phyloP scores from a whole-genome alignment of 306 rosid genomes.

The Begonia loranthoides region DNA sequence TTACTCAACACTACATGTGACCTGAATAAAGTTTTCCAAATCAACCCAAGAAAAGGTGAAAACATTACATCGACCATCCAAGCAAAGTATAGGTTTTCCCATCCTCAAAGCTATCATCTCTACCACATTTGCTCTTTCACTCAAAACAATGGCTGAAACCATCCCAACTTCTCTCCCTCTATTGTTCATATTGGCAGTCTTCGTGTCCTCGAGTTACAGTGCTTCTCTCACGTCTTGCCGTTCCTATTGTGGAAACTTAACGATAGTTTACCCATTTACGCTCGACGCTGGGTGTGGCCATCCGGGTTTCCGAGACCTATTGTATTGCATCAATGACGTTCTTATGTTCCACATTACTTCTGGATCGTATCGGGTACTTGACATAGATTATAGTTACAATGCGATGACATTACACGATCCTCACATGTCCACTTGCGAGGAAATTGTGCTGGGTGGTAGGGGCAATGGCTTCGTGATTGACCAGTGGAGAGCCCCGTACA shows the following conservation, averaged over 20 bases:
- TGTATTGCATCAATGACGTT: constrained; percentile 75
- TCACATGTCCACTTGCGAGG: constrained; percentile 77
- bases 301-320: constrained; percentile 82
- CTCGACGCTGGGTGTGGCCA: constrained; percentile 84
- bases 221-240: constrained; percentile 30
- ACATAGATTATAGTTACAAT: constrained; percentile 85
- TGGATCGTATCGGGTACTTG: constrained; percentile 77
- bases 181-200: constrained; percentile 12
- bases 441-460: constrained; percentile 43
- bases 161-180: constrained; percentile 18
- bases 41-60: constrained; percentile 11
- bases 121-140: constrained; percentile 7
- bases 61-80: constrained; percentile 9
- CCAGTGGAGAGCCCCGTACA: constrained; percentile 67
- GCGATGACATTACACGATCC: constrained; percentile 84
- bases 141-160: constrained; percentile 25
- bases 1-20: constrained; percentile 39
- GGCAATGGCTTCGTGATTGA: constrained; percentile 78
- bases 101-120: constrained; percentile 3
- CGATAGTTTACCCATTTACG: constrained; percentile 79
- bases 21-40: constrained; percentile 29
- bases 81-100: constrained; percentile 31
- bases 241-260: constrained; percentile 83
- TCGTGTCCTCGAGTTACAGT: constrained; percentile 5
- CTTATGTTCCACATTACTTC: constrained; percentile 83